Evolutionary conservation across 371 early-diverging fungal species (phyloP), one percentile per base, ranked within the genome.

Genomic region (Mycotypha africana): DNA sequence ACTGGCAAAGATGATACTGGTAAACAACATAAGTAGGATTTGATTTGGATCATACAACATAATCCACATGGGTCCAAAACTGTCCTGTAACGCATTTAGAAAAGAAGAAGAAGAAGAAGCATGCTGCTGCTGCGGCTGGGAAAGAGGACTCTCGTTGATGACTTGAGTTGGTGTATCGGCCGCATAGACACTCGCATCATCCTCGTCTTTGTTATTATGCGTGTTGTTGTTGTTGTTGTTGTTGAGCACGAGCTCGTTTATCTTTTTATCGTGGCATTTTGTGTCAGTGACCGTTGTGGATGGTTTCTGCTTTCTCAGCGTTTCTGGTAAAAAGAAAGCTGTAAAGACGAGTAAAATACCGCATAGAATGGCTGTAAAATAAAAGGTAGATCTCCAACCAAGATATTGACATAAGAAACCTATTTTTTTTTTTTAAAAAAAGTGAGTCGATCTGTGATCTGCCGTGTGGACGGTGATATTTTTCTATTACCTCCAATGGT

Each of bases 361-460:
- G 1, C 52, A 56, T 37, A 78, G 62, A 17, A 74, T 75, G 1
- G 85, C 74, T 53, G 79, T 62, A 49, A 81, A 68, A 57, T 78
- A 83, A 43, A 83, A 84, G 15, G 77, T 76, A 15, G 77, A 72
- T 33, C 76, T 64, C 87, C 87, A 86, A 14, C 79, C 81, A 14
- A 74, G 58, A 19, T 62, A 71, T 34, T 82, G 60, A 8, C 77
- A 73, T 2, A 86, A 62, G 20, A 74, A n/a, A n/a, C n/a, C n/a
- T n/a, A n/a, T n/a, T n/a, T n/a, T n/a, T n/a, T n/a, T n/a, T n/a
- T n/a, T n/a, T n/a, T n/a, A n/a, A n/a, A n/a, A n/a, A n/a, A n/a
- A n/a, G n/a, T n/a, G n/a, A n/a, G n/a, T n/a, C n/a, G n/a, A n/a
- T n/a, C n/a, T n/a, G n/a, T n/a, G n/a, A n/a, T n/a, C n/a, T n/a